Conservation (phyloP, 331 rosid species). For the Cydonia oblonga region DNA sequence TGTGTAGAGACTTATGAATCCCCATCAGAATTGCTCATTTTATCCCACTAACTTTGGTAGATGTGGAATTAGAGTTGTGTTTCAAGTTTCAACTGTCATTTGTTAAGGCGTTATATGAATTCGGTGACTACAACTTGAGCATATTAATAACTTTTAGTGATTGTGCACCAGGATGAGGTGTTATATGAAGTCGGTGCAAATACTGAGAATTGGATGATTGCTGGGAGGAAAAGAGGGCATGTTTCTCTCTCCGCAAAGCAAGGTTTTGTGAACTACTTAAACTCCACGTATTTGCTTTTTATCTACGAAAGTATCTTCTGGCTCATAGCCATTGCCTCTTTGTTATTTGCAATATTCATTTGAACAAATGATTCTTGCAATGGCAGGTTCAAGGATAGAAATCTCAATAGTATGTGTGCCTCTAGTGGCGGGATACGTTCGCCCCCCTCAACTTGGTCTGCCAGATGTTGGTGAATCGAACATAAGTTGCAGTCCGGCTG, state of each 20-base stretch:
- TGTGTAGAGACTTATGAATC: neutral
- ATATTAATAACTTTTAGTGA: neutral
- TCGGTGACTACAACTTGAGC: neutral
- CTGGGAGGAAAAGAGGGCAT: conserved; percentile 97
- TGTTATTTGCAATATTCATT: neutral
- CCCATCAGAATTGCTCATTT: neutral
- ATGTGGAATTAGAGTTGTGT: neutral
- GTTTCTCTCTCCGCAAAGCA: conserved; percentile 57
- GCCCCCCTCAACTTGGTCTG: conserved; percentile 76
- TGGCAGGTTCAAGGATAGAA: conserved; percentile 73
- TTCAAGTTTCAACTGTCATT: neutral
- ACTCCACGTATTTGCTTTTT: neutral
- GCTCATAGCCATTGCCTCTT: neutral
- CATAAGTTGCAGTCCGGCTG: conserved; percentile 83
- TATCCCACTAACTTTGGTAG: too few relatives aligned
- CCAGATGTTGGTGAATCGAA: conserved; percentile 69
- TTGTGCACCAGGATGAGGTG: conserved; percentile 60
- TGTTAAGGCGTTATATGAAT: too few relatives aligned
- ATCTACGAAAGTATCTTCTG: neutral
- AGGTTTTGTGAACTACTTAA: conserved; percentile 38
- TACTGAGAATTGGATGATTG: conserved; percentile 91
- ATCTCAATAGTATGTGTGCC: conserved; percentile 85
- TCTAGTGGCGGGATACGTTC: conserved; percentile 82
- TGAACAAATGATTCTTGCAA: neutral
- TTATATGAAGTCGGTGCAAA: conserved; percentile 75